Percentiles rank a stretch among this genome's conserved stretches.
Conservation (phyloP, 345 rosid species). For the Gossypium arboreum region DNA sequence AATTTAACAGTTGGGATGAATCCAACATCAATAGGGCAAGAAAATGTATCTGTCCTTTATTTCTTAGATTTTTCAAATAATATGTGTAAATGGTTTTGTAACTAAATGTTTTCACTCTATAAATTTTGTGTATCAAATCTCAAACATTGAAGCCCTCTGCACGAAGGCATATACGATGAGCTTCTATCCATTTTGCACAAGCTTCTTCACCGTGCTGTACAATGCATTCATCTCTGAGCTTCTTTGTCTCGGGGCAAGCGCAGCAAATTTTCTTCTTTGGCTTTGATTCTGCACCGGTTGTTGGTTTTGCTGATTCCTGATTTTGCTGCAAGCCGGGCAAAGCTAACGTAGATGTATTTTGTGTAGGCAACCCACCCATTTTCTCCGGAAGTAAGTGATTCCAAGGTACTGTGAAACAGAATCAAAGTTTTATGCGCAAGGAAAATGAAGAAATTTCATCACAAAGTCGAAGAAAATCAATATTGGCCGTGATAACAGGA, state of each 20-base stretch:
- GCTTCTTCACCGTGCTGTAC: constrained; percentile 81
- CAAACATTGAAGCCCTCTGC: constrained; percentile 88
- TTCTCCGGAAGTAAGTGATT: neutral
- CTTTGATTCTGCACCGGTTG: constrained; percentile 44
- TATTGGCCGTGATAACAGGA: neutral
- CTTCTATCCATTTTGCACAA: constrained; percentile 44
- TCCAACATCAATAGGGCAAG: constrained; percentile 5
- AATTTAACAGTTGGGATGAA: neutral
- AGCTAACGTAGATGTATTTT: constrained; percentile 42
- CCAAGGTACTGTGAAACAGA: constrained; percentile 7
- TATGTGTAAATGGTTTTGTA: constrained; percentile 4
- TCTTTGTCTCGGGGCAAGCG: constrained; percentile 90
- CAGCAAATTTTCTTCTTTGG: constrained; percentile 92
- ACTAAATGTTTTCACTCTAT: constrained; percentile 19
- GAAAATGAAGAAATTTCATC: neutral
- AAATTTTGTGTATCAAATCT: constrained; percentile 23
- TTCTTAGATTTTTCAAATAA: constrained; percentile 14
- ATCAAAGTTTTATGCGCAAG: neutral
- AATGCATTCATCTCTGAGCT: constrained; percentile 86
- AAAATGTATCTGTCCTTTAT: constrained; percentile 19
- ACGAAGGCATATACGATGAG: constrained; percentile 74
- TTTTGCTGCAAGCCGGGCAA: constrained; percentile 37
- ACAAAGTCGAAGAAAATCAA: neutral
- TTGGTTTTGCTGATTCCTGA: constrained; percentile 27
- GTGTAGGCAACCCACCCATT: constrained; percentile 54